Evolutionary conservation across 805 yeast species (phyloP), one percentile per base, ranked within the genome.

Genomic region (Hanseniaspora mollemarum): DNA sequence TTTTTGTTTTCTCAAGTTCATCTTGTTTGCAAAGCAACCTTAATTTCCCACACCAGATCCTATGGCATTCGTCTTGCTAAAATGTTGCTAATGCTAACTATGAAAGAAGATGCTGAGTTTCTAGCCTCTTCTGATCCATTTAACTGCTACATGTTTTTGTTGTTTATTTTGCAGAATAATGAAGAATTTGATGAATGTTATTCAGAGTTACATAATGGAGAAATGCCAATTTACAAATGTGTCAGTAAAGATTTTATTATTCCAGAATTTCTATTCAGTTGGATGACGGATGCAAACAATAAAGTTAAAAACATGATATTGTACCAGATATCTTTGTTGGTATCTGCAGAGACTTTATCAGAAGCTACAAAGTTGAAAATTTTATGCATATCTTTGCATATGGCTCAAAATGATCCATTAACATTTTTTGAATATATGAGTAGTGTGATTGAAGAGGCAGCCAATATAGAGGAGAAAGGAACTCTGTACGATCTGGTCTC

Each of bases 11-110:
- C 76, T 18, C 60, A 81, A 32, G 61, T 77, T 28, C 67, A 69
- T 40, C 58, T 74, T 19, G 63, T 76, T 18, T 67, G 75, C 3
- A 78, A 74, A 58, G 90, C 88, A 0, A 62, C 81, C 37, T 72
- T 75, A 33, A 63, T 77, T 8, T 77, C 86, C 7, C 78, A 75
- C 51, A 69, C 80, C 19, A 74, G 73, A 52, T 72, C 70, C 9
- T 65, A 71, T 2, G 73, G 84, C 0, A 59, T 76, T 31, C 66
- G 64, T 1, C 67, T 75, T 22, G 58, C 81, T 56, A 68, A 67
- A 32, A 39, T 38, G 28, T 13, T 38, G 13, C 19, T 43, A 13
- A 15, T 18, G 44, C 58, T 63, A 0, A 61, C 76, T 22, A 71
- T 76, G 59, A 64, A 65, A 21, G 63, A 70, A 54, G 71, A 67